Evolutionary conservation across 2,329 filamentous ascomycete species (phyloP), one percentile per base, ranked within the genome.

Genomic region (Colletotrichum incanum): DNA sequence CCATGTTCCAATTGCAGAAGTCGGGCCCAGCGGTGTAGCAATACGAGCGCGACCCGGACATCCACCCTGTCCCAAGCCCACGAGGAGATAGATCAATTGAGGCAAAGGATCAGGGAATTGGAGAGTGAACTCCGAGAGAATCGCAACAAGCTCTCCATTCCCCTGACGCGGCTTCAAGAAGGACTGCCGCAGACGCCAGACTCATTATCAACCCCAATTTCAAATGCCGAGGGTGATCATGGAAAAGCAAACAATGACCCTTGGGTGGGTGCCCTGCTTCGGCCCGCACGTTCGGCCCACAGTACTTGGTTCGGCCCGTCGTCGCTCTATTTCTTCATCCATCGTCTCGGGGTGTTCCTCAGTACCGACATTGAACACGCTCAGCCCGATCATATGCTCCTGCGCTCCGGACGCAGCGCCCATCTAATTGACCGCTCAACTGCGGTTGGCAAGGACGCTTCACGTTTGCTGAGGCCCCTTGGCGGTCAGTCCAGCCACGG

Each of bases 301-400:
- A 78, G 77, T 65, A 79, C 81, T 31, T 84, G 80, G 76, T 86
- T 84, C 74, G 85, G 84, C 2, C 79, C 83, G 1, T 82, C 83
- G 12, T 86, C 84, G 14, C 75, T 80, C 9, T 83, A 81, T 75
- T 85, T 83, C 73, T 86, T 83, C 74, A 83, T 84, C 56, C 76
- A 76, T 20, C 80, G 83, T 37, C 78, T 86, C 74, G 82, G 77
- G 59, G 76, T 73, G 11, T 85, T 80, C 69, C 76, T 85, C 34
- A 78, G 77, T n/a, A 71, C 74, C 7, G 76, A 76, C 7, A 71
- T 82, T 6, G 79, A 82, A 41, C 79, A 82, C 61, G 67, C 77
- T n/a, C 77, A 74, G 74, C 43, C 75, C 74, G 50, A 73, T 67
- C 45, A 59, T 68, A 76, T 26, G 74, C 76, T 67, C 74, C 73